A percentile compares a stretch with the other conserved stretches of the same genome.
These are phyloP conservation scores for Colletotrichum lini DNA, from an alignment of 2,329 filamentous ascomycete species.

Conservation along the genomic window DNA sequence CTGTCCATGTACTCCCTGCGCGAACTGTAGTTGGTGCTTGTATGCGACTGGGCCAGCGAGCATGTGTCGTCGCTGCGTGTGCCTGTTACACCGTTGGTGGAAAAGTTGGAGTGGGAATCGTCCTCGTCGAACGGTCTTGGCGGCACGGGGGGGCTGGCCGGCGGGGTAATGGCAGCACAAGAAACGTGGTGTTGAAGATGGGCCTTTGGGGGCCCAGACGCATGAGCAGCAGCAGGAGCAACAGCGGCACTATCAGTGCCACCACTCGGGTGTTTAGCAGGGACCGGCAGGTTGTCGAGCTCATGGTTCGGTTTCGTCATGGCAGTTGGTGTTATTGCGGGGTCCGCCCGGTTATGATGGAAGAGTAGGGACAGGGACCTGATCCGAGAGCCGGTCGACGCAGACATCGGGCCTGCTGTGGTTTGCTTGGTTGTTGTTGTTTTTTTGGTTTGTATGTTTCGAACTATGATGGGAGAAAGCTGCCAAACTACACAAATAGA, in stretches of 20 bases:
- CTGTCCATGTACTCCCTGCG: slow-evolving; percentile 66
- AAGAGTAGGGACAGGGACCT: slow-evolving; percentile 32
- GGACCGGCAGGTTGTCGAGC: slow-evolving; percentile 11
- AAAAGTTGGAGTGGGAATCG: slow-evolving; percentile 24
- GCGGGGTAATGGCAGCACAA: slow-evolving; percentile 38
- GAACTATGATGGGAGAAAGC: neutral
- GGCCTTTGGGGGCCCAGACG: slow-evolving; percentile 27
- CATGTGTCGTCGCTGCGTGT: slow-evolving; percentile 39
- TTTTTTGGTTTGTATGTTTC: neutral
- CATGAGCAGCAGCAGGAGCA: slow-evolving; percentile 3
- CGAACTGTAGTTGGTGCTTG: slow-evolving; percentile 39
- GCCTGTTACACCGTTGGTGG: neutral
- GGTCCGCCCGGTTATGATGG: slow-evolving; percentile 32
- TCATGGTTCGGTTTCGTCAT: slow-evolving; percentile 37
- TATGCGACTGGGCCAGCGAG: slow-evolving; percentile 35
- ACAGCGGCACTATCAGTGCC: neutral
- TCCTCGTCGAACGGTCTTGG: slow-evolving; percentile 30
- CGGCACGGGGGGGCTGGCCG: slow-evolving; percentile 37
- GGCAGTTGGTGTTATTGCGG: slow-evolving; percentile 17
- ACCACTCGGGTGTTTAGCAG: slow-evolving; percentile 5
- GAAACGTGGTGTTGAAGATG: slow-evolving; percentile 29
- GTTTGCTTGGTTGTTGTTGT: neutral
- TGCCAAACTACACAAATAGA: neutral
- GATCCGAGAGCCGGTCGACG: slow-evolving; percentile 33
- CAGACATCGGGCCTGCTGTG: slow-evolving; percentile 30